phyloP scores from a whole-genome alignment of 345 rosid genomes.

The Zanthoxylum bungeanum region DNA sequence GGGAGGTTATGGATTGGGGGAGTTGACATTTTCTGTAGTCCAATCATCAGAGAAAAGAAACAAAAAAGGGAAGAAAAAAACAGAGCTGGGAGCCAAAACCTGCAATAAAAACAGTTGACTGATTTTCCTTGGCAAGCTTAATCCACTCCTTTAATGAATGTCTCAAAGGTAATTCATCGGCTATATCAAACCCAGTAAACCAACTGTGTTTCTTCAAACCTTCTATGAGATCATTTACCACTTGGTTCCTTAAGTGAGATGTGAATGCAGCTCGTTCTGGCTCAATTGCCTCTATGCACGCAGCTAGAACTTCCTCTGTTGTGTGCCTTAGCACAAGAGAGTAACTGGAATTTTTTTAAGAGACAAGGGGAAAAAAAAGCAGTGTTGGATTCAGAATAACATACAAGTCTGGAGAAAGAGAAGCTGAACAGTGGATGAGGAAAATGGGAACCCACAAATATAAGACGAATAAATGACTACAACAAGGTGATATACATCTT shows the following conservation, averaged over 20 bases:
- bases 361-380: constrained; percentile 8
- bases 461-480: background rate
- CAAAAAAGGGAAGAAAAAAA: background rate
- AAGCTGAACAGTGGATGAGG: background rate
- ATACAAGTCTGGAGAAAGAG: background rate
- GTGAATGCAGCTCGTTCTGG: constrained; percentile 78
- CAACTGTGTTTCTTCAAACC: constrained; percentile 65
- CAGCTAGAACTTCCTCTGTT: constrained; percentile 88
- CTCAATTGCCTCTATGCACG: constrained; percentile 81
- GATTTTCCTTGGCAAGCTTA: constrained; percentile 55
- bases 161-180: constrained; percentile 59
- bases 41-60: background rate
- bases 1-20: background rate
- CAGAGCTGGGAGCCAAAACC: constrained; percentile 41
- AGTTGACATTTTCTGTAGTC: background rate
- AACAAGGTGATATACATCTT: background rate
- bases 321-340: constrained; percentile 96
- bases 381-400: background rate
- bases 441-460: background rate
- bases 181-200: constrained; percentile 81
- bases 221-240: constrained; percentile 64
- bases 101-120: constrained; percentile 86
- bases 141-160: constrained; percentile 73
- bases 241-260: constrained; percentile 72
- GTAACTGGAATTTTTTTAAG: constrained; percentile 49